These are phyloP conservation scores for Candida nitratophila DNA, from an alignment of 805 yeast genomes.

Conservation along the genomic window DNA sequence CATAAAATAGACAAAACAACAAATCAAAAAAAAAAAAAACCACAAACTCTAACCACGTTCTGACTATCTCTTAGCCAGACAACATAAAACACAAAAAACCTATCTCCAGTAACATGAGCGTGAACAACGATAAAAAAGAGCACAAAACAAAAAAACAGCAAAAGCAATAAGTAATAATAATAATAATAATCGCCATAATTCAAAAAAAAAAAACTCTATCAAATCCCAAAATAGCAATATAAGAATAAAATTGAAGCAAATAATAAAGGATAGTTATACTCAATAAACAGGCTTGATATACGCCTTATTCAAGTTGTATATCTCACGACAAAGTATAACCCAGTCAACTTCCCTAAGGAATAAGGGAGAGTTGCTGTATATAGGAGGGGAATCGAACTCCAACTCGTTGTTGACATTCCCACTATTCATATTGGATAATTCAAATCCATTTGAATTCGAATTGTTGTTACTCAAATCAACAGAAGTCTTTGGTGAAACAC, in stretches of 20 bases:
- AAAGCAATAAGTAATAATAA: not conserved
- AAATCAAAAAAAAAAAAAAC: too few species aligned
- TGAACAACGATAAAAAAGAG: too few species aligned
- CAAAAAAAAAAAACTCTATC: not conserved
- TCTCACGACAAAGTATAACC: constrained; percentile 80
- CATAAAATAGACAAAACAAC: too few species aligned
- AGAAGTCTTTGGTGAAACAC: constrained; percentile 8
- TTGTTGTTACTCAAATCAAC: constrained; percentile 3
- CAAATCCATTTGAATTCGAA: not conserved
- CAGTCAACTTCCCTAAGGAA: constrained; percentile 71
- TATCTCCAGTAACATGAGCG: too few species aligned
- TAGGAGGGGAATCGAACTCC: constrained; percentile 18
- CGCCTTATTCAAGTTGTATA: constrained; percentile 67
- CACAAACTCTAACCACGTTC: too few species aligned
- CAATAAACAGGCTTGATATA: constrained; percentile 33
- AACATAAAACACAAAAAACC: too few species aligned
- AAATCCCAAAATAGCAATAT: not conserved
- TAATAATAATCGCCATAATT: not conserved
- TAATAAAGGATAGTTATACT: not conserved
- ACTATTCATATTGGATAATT: constrained; percentile 1
- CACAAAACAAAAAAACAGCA: not conserved
- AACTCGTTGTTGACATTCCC: too few species aligned
- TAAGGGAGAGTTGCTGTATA: constrained; percentile 22
- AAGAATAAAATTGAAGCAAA: not conserved
- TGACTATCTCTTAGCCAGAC: too few species aligned